Percentiles rank a stretch among this genome's conserved stretches.
Conservation (phyloP, 768 basidiomycete species). For the Lactarius deliciosus region DNA sequence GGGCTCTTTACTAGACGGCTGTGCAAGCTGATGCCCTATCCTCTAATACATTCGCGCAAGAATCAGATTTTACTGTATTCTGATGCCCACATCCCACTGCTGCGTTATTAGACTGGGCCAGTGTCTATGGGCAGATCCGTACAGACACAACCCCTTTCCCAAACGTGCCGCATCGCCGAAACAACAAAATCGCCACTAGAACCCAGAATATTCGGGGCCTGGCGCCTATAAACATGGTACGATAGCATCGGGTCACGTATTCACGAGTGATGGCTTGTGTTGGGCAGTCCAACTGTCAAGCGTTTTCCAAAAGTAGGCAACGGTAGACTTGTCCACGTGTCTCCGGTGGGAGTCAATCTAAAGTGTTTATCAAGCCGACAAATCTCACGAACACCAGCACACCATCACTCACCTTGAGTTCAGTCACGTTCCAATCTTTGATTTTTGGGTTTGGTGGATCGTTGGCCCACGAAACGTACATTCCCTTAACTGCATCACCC, state of each 20-base stretch:
- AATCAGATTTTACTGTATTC: not conserved
- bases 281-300: constrained; percentile 81
- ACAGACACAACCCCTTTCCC: not conserved
- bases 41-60: not conserved
- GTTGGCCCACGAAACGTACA: constrained; percentile 93
- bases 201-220: not conserved
- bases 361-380: not conserved
- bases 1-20: no score
- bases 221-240: not conserved
- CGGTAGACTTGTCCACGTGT: constrained; percentile 91
- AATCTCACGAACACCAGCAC: not conserved
- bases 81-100: not conserved
- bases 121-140: not conserved
- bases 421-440: constrained; percentile 96
- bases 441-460: constrained; percentile 87
- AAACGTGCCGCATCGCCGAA: not conserved
- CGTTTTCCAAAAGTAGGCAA: constrained; percentile 94
- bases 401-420: constrained; percentile 65
- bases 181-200: not conserved
- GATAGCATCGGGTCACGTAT: constrained; percentile 34
- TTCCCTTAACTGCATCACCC: constrained; percentile 75
- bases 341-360: constrained; percentile 89
- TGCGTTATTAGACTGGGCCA: not conserved
- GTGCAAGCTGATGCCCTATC: no score
- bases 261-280: constrained; percentile 78